Base-by-base conservation (phyloP, 2,329 filamentous ascomycete species). In the Myriosclerotinia curreyana region DNA sequence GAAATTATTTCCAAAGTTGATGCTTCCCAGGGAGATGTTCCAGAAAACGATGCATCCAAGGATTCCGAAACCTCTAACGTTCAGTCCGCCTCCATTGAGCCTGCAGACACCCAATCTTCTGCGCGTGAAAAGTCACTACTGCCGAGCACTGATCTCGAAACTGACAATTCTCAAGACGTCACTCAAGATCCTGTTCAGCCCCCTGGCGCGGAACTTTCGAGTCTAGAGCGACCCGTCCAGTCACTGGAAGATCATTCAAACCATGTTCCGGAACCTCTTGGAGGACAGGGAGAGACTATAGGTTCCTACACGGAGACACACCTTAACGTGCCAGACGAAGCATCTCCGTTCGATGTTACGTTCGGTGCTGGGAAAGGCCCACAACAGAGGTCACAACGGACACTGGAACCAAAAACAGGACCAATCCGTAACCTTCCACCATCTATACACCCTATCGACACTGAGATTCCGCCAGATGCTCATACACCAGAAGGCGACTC, bases 381-480 rank as follows among this genome's bases (percentile, higher is more conserved):
- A 31, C 28, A 31, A 31, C 28, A 31, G 28, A 31, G 28, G 4
- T 31, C 28, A 31, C 5, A 31, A 31, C 28, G 4, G 28, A 31
- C 28, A 31, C 28, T 31, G 28, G 28, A 31, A 7, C 17, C 20
- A 12, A 36, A 46, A 17, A 1, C 17, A 1, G n/a, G 46, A 25
- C 5, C 40, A 46, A 14, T 17, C 5, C 31, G 25, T 11, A 59
- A 38, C 11, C 15, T 44, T 7, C 20, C 14, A 40, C 6, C 40
- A 38, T 46, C 51, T 46, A 11, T 36, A 36, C 40, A 28, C 5
- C 5, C 31, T 11, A 54, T 62, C 2, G 60, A 63, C 11, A 54
- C 44, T 8, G 52, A 63, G 31, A 59, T 63, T 8, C n/a, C 50
- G 14, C 42, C 61, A 22, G 34, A 63, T 58, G 44, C 61, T 34